Evolutionary conservation across 257 asterid species (phyloP).

Genomic region (Salvia splendens): DNA sequence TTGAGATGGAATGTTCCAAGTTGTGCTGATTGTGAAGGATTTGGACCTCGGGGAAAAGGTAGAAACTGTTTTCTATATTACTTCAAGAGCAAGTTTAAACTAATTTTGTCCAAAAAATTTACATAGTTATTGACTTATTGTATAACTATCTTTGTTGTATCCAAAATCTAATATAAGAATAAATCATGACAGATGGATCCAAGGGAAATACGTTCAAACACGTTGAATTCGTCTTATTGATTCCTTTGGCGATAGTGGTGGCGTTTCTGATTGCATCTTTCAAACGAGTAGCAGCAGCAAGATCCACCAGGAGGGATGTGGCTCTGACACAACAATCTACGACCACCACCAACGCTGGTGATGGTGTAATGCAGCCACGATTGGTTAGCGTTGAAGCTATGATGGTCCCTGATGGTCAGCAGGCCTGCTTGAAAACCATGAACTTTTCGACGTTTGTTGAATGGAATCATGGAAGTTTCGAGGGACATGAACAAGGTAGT

Average conservation of each 20-base stretch:
- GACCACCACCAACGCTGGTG: neutral
- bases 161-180: too few relatives aligned
- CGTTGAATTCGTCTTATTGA: neutral
- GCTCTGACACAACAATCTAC: slow-evolving; percentile 10
- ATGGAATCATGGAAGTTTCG: neutral
- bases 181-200: slow-evolving; percentile 10
- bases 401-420: slow-evolving; percentile 5
- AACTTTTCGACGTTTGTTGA: slow-evolving; percentile 5
- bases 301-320: neutral
- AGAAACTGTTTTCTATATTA: neutral
- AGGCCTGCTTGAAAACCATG: slow-evolving; percentile 9
- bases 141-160: neutral
- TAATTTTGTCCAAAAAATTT: neutral
- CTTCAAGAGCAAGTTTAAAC: neutral
- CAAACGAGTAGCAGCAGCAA: neutral
- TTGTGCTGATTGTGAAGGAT: slow-evolving; percentile 28
- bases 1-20: slow-evolving; percentile 26
- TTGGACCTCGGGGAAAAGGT: slow-evolving; percentile 8
- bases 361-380: neutral
- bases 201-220: neutral
- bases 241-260: neutral
- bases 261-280: neutral
- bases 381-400: slow-evolving; percentile 1
- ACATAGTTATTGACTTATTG: neutral
- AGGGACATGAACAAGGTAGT: neutral